Base-by-base conservation (phyloP, 176 grass and related monocot genomes). In the Zoysia japonica region DNA sequence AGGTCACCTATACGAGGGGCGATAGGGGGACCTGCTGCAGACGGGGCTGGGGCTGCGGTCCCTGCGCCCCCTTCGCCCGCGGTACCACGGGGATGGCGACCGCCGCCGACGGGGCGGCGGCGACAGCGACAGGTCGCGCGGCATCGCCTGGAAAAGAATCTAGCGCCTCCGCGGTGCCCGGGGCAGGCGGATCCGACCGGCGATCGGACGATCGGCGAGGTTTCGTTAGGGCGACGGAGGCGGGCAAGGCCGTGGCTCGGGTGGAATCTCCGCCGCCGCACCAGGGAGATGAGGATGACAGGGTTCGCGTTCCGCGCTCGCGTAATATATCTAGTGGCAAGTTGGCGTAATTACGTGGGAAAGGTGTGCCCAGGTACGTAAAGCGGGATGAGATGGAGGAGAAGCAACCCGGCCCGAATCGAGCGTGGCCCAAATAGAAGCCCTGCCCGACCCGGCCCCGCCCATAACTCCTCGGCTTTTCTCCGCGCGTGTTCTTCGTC, bases 11-110 rank as follows among this genome's bases (percentile, higher is more conserved):
- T 99, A 88, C 73, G 84, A 91, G 76, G 86, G 79, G 67, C 90
- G 92, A 89, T 93, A 95, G 44, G 96, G 96, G 67, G 96, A 93
- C 68, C 92, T 93, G 90, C 88, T 99, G 76, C 92, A 81, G 36
- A 52, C 47, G 9, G 61, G 76, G 88, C 88, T 93, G 38, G 81
- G 88, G 81, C 90, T 94, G 48, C 90, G 87, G 80, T 94, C 92
- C 84, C 88, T 91, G 75, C 88, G 86, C 43, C 52, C 85, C 84
- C 94, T 88, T 53, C 84, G 61, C 43, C 90, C 80, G 45, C 82
- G 86, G 76, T 81, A 84, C 62, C 62, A 48, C 51, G 92, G 92
- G 16, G 92, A 93, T 41, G 96, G 96, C 44, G 96, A 99, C 41
- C 88, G 86, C 88, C 89, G 85, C 2, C 92, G 87, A 50, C 86